These are phyloP conservation scores for Pichia terricola DNA, from an alignment of 1,139 yeast genomes.

Conservation along the genomic window DNA sequence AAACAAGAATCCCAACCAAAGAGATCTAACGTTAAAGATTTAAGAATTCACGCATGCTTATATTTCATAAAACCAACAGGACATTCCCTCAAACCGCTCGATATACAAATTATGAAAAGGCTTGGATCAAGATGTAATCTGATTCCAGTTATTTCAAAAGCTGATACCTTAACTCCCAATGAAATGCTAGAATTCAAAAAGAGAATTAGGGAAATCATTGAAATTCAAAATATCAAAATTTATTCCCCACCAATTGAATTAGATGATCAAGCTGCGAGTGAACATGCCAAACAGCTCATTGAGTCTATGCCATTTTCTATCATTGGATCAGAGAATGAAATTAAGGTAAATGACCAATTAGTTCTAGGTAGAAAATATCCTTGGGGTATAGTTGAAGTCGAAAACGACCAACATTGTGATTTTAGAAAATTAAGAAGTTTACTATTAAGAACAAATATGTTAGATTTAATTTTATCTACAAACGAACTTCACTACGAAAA, in stretches of 20 bases:
- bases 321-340: constrained; percentile 84
- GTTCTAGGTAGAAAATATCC: constrained; percentile 91
- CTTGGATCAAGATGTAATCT: constrained; percentile 83
- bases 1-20: constrained; percentile 94
- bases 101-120: constrained; percentile 86
- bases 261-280: constrained; percentile 68
- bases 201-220: constrained; percentile 83
- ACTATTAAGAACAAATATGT: constrained; percentile 83
- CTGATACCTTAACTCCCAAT: constrained; percentile 79
- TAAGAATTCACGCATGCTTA: constrained; percentile 91
- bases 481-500: constrained; percentile 88
- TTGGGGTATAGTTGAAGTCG: constrained; percentile 97
- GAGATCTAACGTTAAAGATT: constrained; percentile 60
- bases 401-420: constrained; percentile 92
- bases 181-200: constrained; percentile 78
- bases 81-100: constrained; percentile 87
- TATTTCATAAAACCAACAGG: constrained; percentile 96
- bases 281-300: constrained; percentile 72
- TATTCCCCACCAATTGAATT: constrained; percentile 79
- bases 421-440: constrained; percentile 85
- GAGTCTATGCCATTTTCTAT: constrained; percentile 93
- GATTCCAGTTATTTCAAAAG: constrained; percentile 91
- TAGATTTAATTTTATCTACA: constrained; percentile 82
- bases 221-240: constrained; percentile 83
- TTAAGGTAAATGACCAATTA: constrained; percentile 65